Evolutionary conservation across 1,284 basidiomycete genomes (phyloP).

Genomic region (Puccinia polysora): DNA sequence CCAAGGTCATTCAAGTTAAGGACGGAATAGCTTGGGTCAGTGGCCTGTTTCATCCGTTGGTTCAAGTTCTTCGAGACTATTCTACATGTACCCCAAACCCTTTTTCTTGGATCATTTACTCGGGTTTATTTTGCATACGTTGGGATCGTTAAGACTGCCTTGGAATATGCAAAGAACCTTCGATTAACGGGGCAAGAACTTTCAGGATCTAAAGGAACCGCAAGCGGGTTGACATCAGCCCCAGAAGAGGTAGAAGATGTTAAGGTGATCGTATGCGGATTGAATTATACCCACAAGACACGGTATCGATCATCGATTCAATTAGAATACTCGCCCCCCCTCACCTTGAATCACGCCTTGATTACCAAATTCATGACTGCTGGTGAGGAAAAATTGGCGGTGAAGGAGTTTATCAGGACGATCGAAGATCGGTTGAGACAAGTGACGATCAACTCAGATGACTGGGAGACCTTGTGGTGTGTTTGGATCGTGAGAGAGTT

Average conservation of each 20-base stretch:
- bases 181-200: constrained; percentile 17
- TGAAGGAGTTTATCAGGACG: constrained; percentile 9
- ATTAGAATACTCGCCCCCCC: constrained; percentile 23
- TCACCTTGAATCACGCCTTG: neutral
- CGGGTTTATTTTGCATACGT: too few relatives aligned
- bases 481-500: constrained; percentile 13
- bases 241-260: constrained; percentile 24
- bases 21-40: constrained; percentile 42
- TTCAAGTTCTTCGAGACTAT: too few relatives aligned
- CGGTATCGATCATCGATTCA: constrained; percentile 30
- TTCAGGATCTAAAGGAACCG: constrained; percentile 19
- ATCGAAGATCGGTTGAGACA: constrained; percentile 16
- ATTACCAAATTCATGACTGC: constrained; percentile 28
- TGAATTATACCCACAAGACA: constrained; percentile 39
- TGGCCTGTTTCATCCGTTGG: neutral
- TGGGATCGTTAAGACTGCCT: constrained; percentile 31
- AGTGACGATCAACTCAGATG: constrained; percentile 33
- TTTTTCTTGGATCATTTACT: too few relatives aligned
- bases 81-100: too few relatives aligned
- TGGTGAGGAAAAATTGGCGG: constrained; percentile 27
- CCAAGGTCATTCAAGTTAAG: constrained; percentile 34
- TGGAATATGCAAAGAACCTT: constrained; percentile 42
- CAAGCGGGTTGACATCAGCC: neutral
- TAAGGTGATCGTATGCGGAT: constrained; percentile 30
- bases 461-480: constrained; percentile 38